Evolutionary conservation across 2,329 filamentous ascomycete genomes (phyloP), one percentile per base, ranked within the genome.

Genomic region (Phialophora macrospora): DNA sequence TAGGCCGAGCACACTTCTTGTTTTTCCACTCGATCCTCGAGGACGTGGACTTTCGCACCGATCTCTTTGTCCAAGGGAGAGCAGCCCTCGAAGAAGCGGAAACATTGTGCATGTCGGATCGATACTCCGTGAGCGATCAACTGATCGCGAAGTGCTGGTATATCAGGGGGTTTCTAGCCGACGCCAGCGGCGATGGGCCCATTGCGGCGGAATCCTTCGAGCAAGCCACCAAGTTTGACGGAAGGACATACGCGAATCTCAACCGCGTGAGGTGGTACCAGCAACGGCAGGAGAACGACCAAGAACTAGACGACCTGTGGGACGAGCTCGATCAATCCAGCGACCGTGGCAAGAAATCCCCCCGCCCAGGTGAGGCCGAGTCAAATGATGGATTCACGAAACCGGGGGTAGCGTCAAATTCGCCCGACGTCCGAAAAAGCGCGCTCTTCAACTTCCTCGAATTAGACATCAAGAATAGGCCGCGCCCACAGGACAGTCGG

Each of bases 121-220:
- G 52, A 38, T 46, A 58, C 41, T 28, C 63, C 11, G 28, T 60
- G 28, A 57, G 41, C 32, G 24, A 38, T 1, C 22, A 44, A 14
- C 22, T 65, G 6, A 11, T 60, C 17, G 63, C 62, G 12, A 68
- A 68, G 57, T 65, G 60, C 63, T 65, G 60, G 60, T 68, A 57
- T 24, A 48, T 65, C 12, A 55, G 46, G 38, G 66, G 66, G 1
- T 65, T 65, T 38, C 55, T 60, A 14, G 63, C 62, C 24, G 62
- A 65, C n/a, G n/a, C 59, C 14, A 41, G 24, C 41, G 44, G 63
- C 9, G 56, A 68, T 8, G 12, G 55, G 24, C 28, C n/a, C 9
- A 60, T 54, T 51, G 63, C 66, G n/a, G 6, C 9, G 20, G 20
- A 44, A 28, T 59, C 14, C 41, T 68, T 65, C 48, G 22, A 24